Evolutionary conservation across 2,329 filamentous ascomycete species (phyloP).

Genomic region (Curvularia hawaiiensis): DNA sequence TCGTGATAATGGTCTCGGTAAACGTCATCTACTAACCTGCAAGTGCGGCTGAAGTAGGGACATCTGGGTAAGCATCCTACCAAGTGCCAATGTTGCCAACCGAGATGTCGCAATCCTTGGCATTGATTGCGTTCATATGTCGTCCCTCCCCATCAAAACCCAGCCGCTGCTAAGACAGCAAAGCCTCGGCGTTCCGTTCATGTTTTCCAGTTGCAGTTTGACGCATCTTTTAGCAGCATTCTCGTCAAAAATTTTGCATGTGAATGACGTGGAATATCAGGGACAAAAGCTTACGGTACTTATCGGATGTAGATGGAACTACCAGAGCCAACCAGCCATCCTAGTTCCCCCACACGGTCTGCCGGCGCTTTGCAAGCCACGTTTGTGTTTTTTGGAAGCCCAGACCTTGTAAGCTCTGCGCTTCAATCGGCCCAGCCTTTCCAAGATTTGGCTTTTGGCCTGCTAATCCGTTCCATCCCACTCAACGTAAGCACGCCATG

Average conservation of each 20-base stretch:
- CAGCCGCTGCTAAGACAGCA: background rate
- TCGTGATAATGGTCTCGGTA: background rate
- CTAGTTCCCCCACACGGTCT: slow-evolving; percentile 4
- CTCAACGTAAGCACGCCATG: slow-evolving; percentile 29
- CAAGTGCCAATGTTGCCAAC: slow-evolving; percentile 12
- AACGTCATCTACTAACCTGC: background rate
- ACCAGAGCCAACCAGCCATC: slow-evolving; percentile 11
- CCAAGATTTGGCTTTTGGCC: slow-evolving; percentile 26
- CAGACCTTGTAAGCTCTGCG: slow-evolving; percentile 39
- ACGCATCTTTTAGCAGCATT: background rate
- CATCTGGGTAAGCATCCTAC: slow-evolving; percentile 5
- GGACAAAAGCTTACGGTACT: background rate
- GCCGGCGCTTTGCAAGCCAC: slow-evolving; percentile 16
- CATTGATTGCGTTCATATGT: slow-evolving; percentile 12
- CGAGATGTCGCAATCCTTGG: slow-evolving; percentile 21
- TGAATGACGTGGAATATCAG: background rate
- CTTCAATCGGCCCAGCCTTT: slow-evolving; percentile 26
- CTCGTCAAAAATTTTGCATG: background rate
- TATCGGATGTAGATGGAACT: background rate
- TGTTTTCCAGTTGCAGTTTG: background rate
- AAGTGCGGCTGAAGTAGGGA: slow-evolving; percentile 8
- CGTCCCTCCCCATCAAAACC: background rate
- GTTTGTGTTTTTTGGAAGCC: slow-evolving; percentile 26
- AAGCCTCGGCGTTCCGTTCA: background rate
- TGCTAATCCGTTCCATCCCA: slow-evolving; percentile 20